A percentile compares a stretch with the other conserved stretches of the same genome.
phyloP scores from a whole-genome alignment of 1,139 yeast species.

The Pichia sp. region DNA sequence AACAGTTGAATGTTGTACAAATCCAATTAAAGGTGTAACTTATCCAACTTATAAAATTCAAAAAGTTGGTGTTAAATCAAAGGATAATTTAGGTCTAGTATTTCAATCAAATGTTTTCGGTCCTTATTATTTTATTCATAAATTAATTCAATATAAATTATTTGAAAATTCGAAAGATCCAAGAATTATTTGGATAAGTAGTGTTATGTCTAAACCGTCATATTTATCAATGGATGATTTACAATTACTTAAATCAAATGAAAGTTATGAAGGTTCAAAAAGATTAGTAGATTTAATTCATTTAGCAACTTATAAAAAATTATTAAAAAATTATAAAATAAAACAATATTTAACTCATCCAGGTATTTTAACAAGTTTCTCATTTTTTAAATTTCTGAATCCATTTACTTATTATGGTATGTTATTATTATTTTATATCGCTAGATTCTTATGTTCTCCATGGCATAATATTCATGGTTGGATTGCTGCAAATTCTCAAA shows the following conservation, averaged over 20 bases:
- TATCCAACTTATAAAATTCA: conserved; percentile 81
- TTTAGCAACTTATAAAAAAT: conserved; percentile 51
- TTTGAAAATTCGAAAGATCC: conserved; percentile 49
- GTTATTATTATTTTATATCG: conserved; percentile 77
- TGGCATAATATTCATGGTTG: conserved; percentile 88
- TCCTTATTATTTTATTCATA: conserved; percentile 76
- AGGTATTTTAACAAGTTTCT: conserved; percentile 83
- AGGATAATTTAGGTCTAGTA: conserved; percentile 74
- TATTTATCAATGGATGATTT: conserved; percentile 68
- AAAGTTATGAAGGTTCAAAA: conserved; percentile 89
- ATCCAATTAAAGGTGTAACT: conserved; percentile 77
- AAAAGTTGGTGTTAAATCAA: conserved; percentile 61
- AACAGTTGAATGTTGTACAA: conserved; percentile 49
- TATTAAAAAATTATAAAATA: conserved; percentile 45
- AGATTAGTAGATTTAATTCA: conserved; percentile 80
- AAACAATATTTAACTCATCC: conserved; percentile 82
- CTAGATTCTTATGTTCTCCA: conserved; percentile 73
- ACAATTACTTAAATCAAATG: conserved; percentile 55
- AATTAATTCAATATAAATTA: conserved; percentile 33
- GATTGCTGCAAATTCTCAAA: conserved; percentile 82
- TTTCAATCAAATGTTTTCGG: conserved; percentile 96
- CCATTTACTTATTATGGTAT: conserved; percentile 77
- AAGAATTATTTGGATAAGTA: conserved; percentile 75
- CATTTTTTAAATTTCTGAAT: conserved; percentile 71
- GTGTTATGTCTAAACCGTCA: conserved; percentile 69